Evolutionary conservation across 345 rosid species (phyloP), one percentile per base, ranked within the genome.

Genomic region (Ceriops zippeliana): DNA sequence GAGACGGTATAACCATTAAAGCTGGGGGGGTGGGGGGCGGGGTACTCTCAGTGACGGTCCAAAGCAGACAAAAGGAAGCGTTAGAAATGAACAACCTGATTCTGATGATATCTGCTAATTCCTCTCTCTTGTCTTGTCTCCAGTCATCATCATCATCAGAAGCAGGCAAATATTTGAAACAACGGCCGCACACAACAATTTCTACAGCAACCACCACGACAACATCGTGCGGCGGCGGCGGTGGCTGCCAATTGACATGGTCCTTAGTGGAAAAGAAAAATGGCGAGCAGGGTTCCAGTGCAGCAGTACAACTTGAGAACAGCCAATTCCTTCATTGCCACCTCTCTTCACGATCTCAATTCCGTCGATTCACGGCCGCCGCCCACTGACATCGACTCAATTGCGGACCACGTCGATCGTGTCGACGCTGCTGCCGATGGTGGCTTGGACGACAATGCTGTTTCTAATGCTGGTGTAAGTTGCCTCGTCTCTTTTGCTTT

Each of bases 311-410:
- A 83, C 78, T 73, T 90, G 80, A 79, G 86, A 79, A 79, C 93
- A 27, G 79, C 87, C 52, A 86, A 74, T 82, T 87, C 97, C 32
- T 93, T 83, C 78, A 84, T 85, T 64, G 74, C 75, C 9, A 69
- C 61, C 70, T 88, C 96, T 58, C 85, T 88, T 11, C 90, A 93
- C 69, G 96, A 93, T 69, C 98, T 93, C 80, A 90, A 90, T 81
- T 74, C 96, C 61, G 90, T 84, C 52, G 96, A 86, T 65, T 81
- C 85, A 28, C 85, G 81, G 5, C 27, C 27, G 11, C 30, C 59
- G 11, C 28, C 86, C 27, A 32, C 80, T 32, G 81, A 79, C 58
- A 79, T 85, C 58, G 86, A 80, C 32, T 69, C 66, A 56, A 74
- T 86, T 37, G 47, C 31, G 2, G 78, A 67, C 21, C 84, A 67